These are phyloP conservation scores for Phytophthora meadii DNA, from an alignment of 352 stramenopile species.

Conservation along the genomic window DNA sequence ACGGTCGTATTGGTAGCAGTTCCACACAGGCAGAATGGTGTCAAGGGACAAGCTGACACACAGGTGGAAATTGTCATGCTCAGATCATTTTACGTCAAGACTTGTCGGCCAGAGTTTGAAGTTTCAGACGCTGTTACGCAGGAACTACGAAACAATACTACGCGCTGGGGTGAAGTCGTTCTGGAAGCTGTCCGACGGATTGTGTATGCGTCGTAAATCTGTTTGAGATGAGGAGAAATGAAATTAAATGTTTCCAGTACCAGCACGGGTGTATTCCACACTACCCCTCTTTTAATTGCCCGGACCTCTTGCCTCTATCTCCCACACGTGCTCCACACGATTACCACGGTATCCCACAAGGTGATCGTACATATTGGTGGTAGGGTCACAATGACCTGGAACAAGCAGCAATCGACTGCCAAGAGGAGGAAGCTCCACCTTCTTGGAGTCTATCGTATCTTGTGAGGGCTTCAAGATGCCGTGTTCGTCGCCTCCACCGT, in stretches of 20 bases:
- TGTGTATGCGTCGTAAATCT: slow-evolving; percentile 14
- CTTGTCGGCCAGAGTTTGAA: slow-evolving; percentile 19
- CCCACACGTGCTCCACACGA: slow-evolving; percentile 62
- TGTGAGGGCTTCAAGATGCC: slow-evolving; percentile 55
- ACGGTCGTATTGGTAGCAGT: slow-evolving; percentile 19
- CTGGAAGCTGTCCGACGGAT: slow-evolving; percentile 17
- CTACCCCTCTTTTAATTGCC: slow-evolving; percentile 45
- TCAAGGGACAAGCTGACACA: background rate
- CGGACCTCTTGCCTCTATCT: slow-evolving; percentile 59
- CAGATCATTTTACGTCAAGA: slow-evolving; percentile 16
- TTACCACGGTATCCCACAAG: slow-evolving; percentile 63
- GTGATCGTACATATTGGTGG: slow-evolving; percentile 81
- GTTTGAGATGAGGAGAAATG: no score
- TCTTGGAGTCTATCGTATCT: slow-evolving; percentile 3
- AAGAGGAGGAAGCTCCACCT: slow-evolving; percentile 53
- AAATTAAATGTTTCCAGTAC: no score
- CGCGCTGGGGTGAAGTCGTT: slow-evolving; percentile 21
- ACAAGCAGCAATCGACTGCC: slow-evolving; percentile 67
- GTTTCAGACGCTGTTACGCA: slow-evolving; percentile 5
- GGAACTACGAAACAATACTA: slow-evolving; percentile 10
- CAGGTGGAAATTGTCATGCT: slow-evolving; percentile 24
- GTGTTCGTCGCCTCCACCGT: slow-evolving; percentile 71
- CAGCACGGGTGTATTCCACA: no score
- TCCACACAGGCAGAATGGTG: background rate
- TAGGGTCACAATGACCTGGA: slow-evolving; percentile 79